These are phyloP conservation scores for Allomyces arbusculus DNA, from an alignment of 192 early-diverging fungal species.

Conservation along the genomic window DNA sequence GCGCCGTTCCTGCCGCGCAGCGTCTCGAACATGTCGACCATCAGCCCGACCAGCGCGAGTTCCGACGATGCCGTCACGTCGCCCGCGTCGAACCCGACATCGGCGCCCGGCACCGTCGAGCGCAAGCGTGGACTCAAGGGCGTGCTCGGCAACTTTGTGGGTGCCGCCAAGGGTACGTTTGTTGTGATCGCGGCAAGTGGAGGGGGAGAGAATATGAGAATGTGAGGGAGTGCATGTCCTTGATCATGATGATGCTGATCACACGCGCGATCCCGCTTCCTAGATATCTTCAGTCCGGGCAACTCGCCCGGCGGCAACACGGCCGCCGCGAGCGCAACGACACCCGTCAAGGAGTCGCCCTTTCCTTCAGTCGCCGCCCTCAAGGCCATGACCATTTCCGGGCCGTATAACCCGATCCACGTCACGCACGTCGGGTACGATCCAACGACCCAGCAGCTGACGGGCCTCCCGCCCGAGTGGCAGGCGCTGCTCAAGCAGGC, in stretches of 20 bases:
- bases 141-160: neutral
- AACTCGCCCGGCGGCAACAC: too few relatives aligned
- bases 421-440: conserved; percentile 39
- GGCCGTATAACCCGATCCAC: conserved; percentile 39
- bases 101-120: too few relatives aligned
- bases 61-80: too few relatives aligned
- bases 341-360: neutral
- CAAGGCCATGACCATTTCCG: conserved; percentile 17
- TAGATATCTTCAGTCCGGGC: too few relatives aligned
- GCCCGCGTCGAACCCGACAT: too few relatives aligned
- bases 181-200: neutral
- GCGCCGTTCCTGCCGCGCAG: too few relatives aligned
- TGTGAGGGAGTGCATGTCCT: too few relatives aligned
- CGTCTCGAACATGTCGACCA: too few relatives aligned
- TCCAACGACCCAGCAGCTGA: conserved; percentile 20
- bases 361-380: neutral
- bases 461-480: conserved; percentile 40
- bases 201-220: neutral
- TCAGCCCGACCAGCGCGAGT: too few relatives aligned
- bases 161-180: neutral
- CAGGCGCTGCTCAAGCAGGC: conserved; percentile 25
- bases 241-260: too few relatives aligned
- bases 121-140: neutral
- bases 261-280: too few relatives aligned
- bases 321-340: too few relatives aligned